Evolutionary conservation across 495 filamentous ascomycete genomes (phyloP), one percentile per base, ranked within the genome.

Genomic region (Penicillium longicatenatum): DNA sequence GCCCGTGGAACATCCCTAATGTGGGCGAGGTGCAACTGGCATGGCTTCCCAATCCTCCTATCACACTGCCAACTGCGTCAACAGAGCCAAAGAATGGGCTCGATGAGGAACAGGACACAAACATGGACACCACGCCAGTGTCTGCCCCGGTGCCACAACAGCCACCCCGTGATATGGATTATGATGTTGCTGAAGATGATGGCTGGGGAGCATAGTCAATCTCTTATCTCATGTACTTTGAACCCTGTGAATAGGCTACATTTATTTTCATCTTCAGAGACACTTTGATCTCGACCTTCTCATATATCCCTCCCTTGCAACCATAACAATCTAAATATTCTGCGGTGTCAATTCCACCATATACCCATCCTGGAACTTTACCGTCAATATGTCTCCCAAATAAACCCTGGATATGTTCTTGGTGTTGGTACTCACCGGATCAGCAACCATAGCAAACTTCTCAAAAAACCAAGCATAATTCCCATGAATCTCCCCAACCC

Each of bases 21-120:
- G 79, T 96, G 22, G 92, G 90, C 42, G 87, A 89, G 56, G 78
- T 96, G 22, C 86, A 94, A 50, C 73, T 92, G 21, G 67, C 81
- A 14, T 98, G 94, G 94, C 79, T 88, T 39, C 68, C 80, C 48
- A 79, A 78, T 47, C 74, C 74, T 6, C 73, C 75, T 1, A 67
- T 74, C 26, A 17, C 67, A 10, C 24, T 63, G 14, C 19, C 68
- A 0, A 24, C 69, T n/a, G 20, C 61, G 37, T 51, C 67, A 2
- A 26, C 65, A 9, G 67, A 72, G 37, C 22, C 47, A 46, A 72
- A 70, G 52, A 66, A 66, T 17, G 66, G 12, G 58, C 61, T 11
- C 24, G 68, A 77, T 39, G 58, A 66, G 16, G 65, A 72, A 16
- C 68, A 69, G 20, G 77, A 81, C 53, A 72, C 67, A 16, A 55